Evolutionary conservation across 768 basidiomycete species (phyloP), one percentile per base, ranked within the genome.

Genomic region (Phylloporus rhodoxanthus): DNA sequence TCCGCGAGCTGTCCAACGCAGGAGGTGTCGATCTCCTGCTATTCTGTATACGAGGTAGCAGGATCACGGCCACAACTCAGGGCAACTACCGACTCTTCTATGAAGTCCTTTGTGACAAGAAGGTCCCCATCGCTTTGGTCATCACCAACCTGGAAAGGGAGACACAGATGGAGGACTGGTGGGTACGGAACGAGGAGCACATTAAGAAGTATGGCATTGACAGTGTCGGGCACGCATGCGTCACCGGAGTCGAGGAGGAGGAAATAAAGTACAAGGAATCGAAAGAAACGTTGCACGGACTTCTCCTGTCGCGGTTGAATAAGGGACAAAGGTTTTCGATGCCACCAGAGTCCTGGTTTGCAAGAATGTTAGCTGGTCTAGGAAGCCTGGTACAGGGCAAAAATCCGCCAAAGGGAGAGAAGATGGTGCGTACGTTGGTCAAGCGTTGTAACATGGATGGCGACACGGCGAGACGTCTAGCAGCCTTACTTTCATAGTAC

Each of bases 111-210:
- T 75, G 73, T 43, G 58, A 60, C 43, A 56, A 57, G 33, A 41
- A 64, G 33, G 74, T 76, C 5, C 75, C 74, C 10, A 65, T 70
- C 15, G 62, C 72, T 0, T 45, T 75, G 20, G 68, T 70, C 23
- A 54, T 76, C 41, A 75, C 72, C 5, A 64, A 73, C 23, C 53
- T 75, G 21, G 74, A 73, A 56, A 67, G 67, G 37, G 60, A 71
- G 20, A 8, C 9, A 6, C 37, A n/a, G 23, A 70, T 71, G 68
- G 70, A 70, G 40, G 41, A 57, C n/a, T 71, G 70, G 68, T 70
- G 68, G 70, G 11, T 0, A 9, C 55, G 63, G 50, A 71, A 70
- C 45, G 40, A 55, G 8, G 37, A 39, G 6, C 40, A 46, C 42
- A 69, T 71, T 26, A 38, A 37, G 29, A 43, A 2, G 52, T 66